phyloP scores from a whole-genome alignment of 768 basidiomycete species.

The Mycena capillaripes region DNA sequence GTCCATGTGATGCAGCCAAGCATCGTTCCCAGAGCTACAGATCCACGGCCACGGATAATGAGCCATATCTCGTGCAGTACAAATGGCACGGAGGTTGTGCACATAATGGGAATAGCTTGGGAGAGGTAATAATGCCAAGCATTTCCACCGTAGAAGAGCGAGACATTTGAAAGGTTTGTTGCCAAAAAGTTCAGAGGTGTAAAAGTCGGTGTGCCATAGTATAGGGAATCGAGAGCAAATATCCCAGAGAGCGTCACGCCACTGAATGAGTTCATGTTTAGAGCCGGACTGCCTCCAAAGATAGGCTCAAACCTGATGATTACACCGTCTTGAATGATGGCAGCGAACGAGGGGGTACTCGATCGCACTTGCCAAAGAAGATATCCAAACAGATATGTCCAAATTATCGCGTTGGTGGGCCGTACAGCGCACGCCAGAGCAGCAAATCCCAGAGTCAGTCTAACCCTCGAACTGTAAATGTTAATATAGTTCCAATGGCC shows the following conservation, averaged over 20 bases:
- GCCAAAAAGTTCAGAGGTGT: slow-evolving; percentile 87
- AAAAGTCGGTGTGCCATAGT: slow-evolving; percentile 76
- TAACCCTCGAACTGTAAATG: slow-evolving; percentile 47
- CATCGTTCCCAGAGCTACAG: slow-evolving; percentile 57
- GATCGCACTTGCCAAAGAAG: slow-evolving; percentile 68
- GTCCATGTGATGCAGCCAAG: slow-evolving; percentile 72
- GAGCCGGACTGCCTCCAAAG: slow-evolving; percentile 1
- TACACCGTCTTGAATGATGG: slow-evolving; percentile 55
- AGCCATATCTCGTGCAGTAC: slow-evolving; percentile 71
- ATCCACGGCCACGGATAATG: slow-evolving; percentile 42
- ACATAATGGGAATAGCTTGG: slow-evolving; percentile 89
- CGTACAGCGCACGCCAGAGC: slow-evolving; percentile 86
- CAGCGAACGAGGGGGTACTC: slow-evolving; percentile 46
- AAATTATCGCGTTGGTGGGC: slow-evolving; percentile 91
- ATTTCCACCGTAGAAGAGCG: slow-evolving; percentile 92
- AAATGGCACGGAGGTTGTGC: slow-evolving; percentile 81
- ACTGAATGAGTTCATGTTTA: slow-evolving; percentile 43
- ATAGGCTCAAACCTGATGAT: slow-evolving; percentile 59
- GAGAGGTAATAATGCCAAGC: slow-evolving; percentile 91
- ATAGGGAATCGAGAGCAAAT: slow-evolving; percentile 74
- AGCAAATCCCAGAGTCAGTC: slow-evolving; percentile 67
- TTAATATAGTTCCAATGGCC: not conserved
- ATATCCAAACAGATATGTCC: slow-evolving; percentile 77
- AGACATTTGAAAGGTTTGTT: slow-evolving; percentile 87
- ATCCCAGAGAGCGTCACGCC: slow-evolving; percentile 40